A percentile compares a stretch with the other conserved stretches of the same genome.
phyloP scores from a whole-genome alignment of 2,329 filamentous ascomycete species.

The Pestalotiopsis sp. region DNA sequence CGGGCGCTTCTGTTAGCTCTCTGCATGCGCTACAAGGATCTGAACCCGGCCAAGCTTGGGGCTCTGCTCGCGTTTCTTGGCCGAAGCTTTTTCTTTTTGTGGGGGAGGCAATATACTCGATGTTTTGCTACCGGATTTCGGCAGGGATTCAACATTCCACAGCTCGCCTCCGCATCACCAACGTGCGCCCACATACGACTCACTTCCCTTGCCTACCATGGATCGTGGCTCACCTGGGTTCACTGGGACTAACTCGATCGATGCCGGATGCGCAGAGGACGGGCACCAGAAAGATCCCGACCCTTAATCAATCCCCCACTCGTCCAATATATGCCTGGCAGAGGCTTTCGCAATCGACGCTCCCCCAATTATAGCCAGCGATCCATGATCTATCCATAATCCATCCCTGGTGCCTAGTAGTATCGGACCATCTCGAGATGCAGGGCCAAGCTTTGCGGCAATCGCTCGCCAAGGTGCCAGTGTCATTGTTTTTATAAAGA shows the following conservation, averaged over 20 bases:
- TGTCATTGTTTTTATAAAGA: not conserved
- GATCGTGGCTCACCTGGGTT: not conserved
- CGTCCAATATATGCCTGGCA: slow-evolving; percentile 6
- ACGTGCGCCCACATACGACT: not conserved
- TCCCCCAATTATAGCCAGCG: slow-evolving; percentile 3
- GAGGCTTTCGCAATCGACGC: not conserved
- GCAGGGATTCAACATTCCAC: not conserved
- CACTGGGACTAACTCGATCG: not conserved
- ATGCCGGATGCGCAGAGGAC: not conserved
- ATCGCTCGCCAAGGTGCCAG: not conserved
- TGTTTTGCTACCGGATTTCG: not conserved
- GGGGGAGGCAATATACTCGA: slow-evolving; percentile 6
- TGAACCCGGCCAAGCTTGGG: not conserved
- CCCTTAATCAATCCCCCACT: not conserved
- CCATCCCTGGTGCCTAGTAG: too few species aligned
- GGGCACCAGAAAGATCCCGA: not conserved
- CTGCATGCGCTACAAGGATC: not conserved
- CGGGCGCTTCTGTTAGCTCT: not conserved
- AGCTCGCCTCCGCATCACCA: not conserved
- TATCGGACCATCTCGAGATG: not conserved
- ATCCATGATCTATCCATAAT: not conserved
- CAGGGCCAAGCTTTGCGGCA: slow-evolving; percentile 6
- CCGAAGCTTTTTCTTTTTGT: slow-evolving; percentile 7
- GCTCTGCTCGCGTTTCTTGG: not conserved
- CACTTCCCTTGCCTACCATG: not conserved